These are phyloP conservation scores for Pyrenochaeta sp. DNA, from an alignment of 2,329 filamentous ascomycete species.

Conservation along the genomic window DNA sequence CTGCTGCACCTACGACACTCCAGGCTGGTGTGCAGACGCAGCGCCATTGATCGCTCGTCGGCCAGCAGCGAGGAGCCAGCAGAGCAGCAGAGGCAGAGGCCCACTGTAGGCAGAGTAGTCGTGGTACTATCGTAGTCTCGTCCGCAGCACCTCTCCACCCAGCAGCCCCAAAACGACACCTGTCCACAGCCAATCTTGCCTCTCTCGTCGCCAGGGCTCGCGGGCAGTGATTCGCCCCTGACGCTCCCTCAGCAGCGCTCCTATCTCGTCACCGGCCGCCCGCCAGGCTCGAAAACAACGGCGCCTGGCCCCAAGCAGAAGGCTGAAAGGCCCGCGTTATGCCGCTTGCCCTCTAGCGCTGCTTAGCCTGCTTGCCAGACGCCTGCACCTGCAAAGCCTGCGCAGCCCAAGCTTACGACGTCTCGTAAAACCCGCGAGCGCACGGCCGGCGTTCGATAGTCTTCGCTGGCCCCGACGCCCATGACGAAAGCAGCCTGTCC, in stretches of 20 bases:
- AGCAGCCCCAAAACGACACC: too few relatives aligned
- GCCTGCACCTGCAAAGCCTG: slow-evolving; percentile 22
- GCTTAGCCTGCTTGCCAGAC: slow-evolving; percentile 12
- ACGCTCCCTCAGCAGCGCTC: too few relatives aligned
- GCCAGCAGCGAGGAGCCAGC: slow-evolving; percentile 25
- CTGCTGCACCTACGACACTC: slow-evolving; percentile 22
- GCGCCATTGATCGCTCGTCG: too few relatives aligned
- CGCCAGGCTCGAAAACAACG: slow-evolving; percentile 27
- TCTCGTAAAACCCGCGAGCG: slow-evolving; percentile 34
- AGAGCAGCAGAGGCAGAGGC: too few relatives aligned
- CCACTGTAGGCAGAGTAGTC: too few relatives aligned
- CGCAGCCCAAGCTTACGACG: slow-evolving; percentile 45
- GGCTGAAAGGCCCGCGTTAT: slow-evolving; percentile 29
- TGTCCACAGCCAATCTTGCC: slow-evolving; percentile 21
- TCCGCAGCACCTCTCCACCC: too few relatives aligned
- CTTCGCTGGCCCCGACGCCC: slow-evolving; percentile 36
- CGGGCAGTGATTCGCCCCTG: too few relatives aligned
- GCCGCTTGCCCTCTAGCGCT: slow-evolving; percentile 25
- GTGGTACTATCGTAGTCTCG: too few relatives aligned
- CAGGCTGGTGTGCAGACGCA: too few relatives aligned
- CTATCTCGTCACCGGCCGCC: slow-evolving; percentile 17
- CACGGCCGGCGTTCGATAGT: slow-evolving; percentile 47
- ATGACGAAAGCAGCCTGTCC: slow-evolving; percentile 44
- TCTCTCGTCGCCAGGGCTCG: too few relatives aligned
- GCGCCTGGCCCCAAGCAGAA: slow-evolving; percentile 37